Conservation (phyloP, 495 filamentous ascomycete species). For the Neurospora sp. region DNA sequence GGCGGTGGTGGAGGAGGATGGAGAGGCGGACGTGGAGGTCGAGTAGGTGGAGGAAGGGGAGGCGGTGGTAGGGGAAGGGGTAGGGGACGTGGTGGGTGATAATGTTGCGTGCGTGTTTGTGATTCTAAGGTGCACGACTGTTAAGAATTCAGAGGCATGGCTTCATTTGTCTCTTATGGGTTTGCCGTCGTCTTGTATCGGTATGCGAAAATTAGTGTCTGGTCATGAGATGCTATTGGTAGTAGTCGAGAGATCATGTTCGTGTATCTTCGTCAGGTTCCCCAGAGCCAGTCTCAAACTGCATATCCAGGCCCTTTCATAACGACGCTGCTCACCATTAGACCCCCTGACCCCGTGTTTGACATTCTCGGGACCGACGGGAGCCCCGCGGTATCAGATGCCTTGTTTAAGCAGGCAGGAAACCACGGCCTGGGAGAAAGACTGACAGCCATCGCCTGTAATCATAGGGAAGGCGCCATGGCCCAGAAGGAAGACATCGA, state of each 20-base stretch:
- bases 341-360: too few species aligned
- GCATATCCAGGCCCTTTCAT: neutral
- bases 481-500: neutral
- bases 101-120: neutral
- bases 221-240: neutral
- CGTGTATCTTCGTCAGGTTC: neutral
- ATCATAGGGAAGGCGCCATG: neutral
- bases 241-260: neutral
- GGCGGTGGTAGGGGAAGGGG: constrained; percentile 10
- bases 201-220: neutral
- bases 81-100: neutral
- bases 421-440: neutral
- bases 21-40: constrained; percentile 23
- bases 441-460: neutral
- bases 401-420: neutral
- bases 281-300: neutral
- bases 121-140: neutral
- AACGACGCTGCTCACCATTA: too few species aligned
- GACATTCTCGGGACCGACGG: neutral
- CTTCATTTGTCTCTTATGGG: neutral
- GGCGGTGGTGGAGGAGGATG: constrained; percentile 27
- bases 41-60: constrained; percentile 12
- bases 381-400: neutral
- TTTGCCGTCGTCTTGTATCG: too few species aligned
- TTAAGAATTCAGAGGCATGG: neutral